Evolutionary conservation across 2,329 filamentous ascomycete species (phyloP).

Genomic region (Epichloe sp.): DNA sequence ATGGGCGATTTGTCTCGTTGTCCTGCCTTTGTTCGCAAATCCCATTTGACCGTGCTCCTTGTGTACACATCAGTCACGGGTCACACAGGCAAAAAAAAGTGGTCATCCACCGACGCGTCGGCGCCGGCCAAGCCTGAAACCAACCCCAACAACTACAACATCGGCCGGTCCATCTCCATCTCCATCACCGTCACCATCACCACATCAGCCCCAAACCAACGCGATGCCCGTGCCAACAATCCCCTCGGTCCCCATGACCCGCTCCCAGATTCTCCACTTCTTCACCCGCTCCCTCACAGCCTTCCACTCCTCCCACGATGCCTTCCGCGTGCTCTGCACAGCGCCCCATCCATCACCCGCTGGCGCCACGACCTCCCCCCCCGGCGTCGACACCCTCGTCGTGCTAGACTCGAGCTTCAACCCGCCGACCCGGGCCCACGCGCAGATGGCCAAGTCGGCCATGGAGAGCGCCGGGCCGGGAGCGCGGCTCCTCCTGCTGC

Average conservation of each 20-base stretch:
- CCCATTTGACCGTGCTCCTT: no score
- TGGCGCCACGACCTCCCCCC: neutral
- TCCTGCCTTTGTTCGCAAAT: no score
- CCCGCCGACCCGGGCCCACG: slow-evolving; percentile 50
- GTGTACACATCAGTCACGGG: no score
- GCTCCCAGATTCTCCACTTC: slow-evolving; percentile 20
- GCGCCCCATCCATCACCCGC: neutral
- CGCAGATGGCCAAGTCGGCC: slow-evolving; percentile 41
- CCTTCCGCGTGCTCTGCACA: slow-evolving; percentile 33
- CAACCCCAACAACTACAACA: neutral
- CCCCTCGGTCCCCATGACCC: neutral
- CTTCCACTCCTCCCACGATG: slow-evolving; percentile 29
- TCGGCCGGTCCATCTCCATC: neutral
- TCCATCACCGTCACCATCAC: no score
- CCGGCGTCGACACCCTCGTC: slow-evolving; percentile 25
- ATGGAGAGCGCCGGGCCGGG: slow-evolving; percentile 11
- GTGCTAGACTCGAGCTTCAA: slow-evolving; percentile 58
- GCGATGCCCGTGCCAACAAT: neutral
- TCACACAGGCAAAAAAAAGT: no score
- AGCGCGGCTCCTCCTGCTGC: slow-evolving; percentile 40
- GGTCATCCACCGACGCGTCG: no score
- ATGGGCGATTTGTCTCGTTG: neutral
- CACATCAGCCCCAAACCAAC: neutral
- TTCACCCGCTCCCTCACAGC: slow-evolving; percentile 31
- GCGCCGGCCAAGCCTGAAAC: no score